Conservation (phyloP, 1,284 basidiomycete genomes). For the Pseudozyma tsukubaensis region DNA sequence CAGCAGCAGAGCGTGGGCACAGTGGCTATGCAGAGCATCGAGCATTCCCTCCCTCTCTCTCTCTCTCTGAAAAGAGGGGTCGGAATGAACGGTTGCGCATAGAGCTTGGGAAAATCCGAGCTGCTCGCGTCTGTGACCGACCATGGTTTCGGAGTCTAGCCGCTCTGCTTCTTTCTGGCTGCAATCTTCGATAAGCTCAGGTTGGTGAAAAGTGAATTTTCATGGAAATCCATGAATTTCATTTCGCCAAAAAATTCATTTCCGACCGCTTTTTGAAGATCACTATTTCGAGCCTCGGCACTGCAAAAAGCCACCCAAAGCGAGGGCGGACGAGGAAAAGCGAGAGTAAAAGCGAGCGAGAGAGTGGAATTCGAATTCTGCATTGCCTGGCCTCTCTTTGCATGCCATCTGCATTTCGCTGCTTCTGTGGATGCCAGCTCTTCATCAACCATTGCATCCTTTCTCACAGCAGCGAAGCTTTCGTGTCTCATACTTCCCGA, state of each 20-base stretch:
- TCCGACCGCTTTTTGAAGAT: background rate
- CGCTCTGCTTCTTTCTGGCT: background rate
- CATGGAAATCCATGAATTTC: background rate
- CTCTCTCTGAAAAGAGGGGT: background rate
- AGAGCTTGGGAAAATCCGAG: conserved; percentile 38
- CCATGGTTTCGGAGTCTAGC: conserved; percentile 6
- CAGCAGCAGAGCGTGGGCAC: background rate
- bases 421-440: background rate
- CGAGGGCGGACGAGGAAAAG: background rate
- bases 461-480: background rate
- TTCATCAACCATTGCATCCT: conserved; percentile 19
- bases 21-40: conserved; percentile 8
- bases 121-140: conserved; percentile 17
- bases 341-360: background rate
- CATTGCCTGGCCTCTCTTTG: conserved; percentile 1
- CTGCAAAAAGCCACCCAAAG: background rate
- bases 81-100: conserved; percentile 4
- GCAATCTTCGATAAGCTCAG: background rate
- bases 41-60: background rate
- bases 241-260: conserved; percentile 3
- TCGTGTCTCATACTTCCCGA: conserved; percentile 23
- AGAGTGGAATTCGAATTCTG: conserved; percentile 25
- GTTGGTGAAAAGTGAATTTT: background rate
- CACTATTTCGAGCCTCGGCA: conserved; percentile 11
- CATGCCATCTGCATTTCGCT: conserved; percentile 5